Evolutionary conservation across 305 asterid species (phyloP), one percentile per base, ranked within the genome.

Genomic region (Salvia sclarea): DNA sequence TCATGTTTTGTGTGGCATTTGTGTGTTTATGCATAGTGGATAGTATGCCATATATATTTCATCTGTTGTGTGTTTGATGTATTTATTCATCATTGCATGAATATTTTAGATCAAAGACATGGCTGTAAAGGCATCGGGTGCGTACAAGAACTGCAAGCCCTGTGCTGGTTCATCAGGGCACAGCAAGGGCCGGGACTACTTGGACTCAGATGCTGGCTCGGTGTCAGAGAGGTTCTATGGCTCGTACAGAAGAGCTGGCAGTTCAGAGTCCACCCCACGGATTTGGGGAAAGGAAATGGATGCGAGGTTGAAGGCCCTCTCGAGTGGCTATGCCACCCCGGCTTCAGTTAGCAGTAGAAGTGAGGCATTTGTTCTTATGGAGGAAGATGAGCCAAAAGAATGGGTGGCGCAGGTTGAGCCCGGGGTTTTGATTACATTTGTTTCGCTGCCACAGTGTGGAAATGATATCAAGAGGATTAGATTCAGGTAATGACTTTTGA

Each of bases 361-460:
- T 1, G 96, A 87, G 71, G 83, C 95, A 1, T 81, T 74, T 5
- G 78, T 76, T 67, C 84, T 86, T 41, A 74, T 84, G 88, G 96
- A 86, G 77, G 92, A 88, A 64, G 91, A 88, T 48, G 97, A 87
- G 79, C 82, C 84, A 1, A 87, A 86, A 60, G 97, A 89, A 62
- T 91, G 97, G 97, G 88, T 85, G 30, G 98, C 98, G 63, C 98
- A 92, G 79, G 96, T 86, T 45, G 98, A 92, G 80, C 96, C 98
- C 0, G 96, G 96, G 30, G 98, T 92, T 61, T 73, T 87, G 30
- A 92, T 92, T 70, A 89, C 98, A 0, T 89, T 92, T 53, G 72
- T 89, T 76, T 84, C 95, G 5, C 70, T 83, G 71, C 89, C 92
- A 22, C 84, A 81, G 12, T 89, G 96, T 71, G 98, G 96, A 63